Evolutionary conservation across 2,329 filamentous ascomycete genomes (phyloP), one percentile per base, ranked within the genome.

Genomic region (Fusarium torulosum): DNA sequence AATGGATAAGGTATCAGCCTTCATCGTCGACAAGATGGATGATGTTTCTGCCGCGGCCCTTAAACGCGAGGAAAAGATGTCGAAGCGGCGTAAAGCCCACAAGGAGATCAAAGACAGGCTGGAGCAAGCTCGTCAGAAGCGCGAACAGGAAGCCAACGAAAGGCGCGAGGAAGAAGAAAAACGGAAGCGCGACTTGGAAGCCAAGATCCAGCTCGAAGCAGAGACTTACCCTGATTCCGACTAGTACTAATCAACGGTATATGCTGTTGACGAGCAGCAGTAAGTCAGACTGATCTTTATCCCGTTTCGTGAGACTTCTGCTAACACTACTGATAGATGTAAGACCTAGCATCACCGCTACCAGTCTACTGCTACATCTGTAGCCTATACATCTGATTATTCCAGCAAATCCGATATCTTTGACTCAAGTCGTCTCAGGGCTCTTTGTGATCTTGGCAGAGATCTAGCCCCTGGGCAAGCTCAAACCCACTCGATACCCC

Each of bases 1-100:
- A 53, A 72, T 81, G 25, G 80, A 81, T 0, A 70, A 73, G 3
- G 80, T 86, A 3, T 65, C 67, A 7, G 58, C 63, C 1, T 89
- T 85, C 25, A 31, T 4, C 17, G 25, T 29, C 20, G 9, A 19
- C 17, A 37, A 37, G 17, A 19, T 37, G 35, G 35, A 37, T 4
- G 8, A n/a, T 2, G 35, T 37, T n/a, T n/a, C 15, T 7, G 17
- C 17, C 17, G n/a, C 17, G 35, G 35, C 35, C 35, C 35, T 37
- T 9, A 6, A 5, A 8, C 35, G 35, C 35, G 35, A 37, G 9
- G 9, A 37, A 17, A 35, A 35, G 33, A n/a, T 29, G 27, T 29
- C 27, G 9, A 29, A 29, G 10, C 27, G 27, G 5, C 27, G 27
- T 29, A 10, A 11, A 29, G 27, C 27, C 27, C 17, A n/a, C 17